phyloP scores from a whole-genome alignment of 2,329 filamentous ascomycete species.

The Cladorrhinum sp. region DNA sequence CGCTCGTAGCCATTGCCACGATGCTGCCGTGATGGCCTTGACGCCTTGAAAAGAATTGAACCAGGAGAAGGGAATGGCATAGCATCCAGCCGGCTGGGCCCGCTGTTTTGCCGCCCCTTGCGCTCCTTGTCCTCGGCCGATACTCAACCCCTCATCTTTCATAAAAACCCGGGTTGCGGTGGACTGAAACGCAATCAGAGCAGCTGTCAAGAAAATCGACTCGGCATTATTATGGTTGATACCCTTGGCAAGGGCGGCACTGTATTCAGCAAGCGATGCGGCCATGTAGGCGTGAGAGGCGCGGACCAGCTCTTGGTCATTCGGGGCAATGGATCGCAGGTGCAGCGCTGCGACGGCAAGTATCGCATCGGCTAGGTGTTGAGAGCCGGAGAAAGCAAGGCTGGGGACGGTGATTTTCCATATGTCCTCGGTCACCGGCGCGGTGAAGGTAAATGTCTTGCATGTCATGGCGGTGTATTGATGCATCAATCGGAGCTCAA shows the following conservation, averaged over 20 bases:
- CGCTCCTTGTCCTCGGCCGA: slow-evolving; percentile 31
- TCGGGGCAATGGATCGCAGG: slow-evolving; percentile 52
- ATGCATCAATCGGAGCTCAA: slow-evolving; percentile 63
- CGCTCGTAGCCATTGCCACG: slow-evolving; percentile 61
- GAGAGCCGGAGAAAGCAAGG: slow-evolving; percentile 57
- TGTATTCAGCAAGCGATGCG: slow-evolving; percentile 60
- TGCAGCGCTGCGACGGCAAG: slow-evolving; percentile 63
- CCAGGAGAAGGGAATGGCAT: slow-evolving; percentile 60
- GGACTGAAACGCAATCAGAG: slow-evolving; percentile 65
- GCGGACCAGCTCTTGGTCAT: slow-evolving; percentile 58
- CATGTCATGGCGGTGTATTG: slow-evolving; percentile 61
- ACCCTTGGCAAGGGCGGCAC: slow-evolving; percentile 52
- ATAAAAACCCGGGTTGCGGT: slow-evolving; percentile 61
- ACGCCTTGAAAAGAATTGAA: slow-evolving; percentile 67
- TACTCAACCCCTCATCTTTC: slow-evolving; percentile 46
- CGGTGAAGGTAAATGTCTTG: slow-evolving; percentile 56
- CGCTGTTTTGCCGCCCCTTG: slow-evolving; percentile 17
- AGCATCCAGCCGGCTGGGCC: slow-evolving; percentile 36
- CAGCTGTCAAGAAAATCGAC: slow-evolving; percentile 59
- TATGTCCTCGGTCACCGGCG: slow-evolving; percentile 50
- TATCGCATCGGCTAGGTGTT: slow-evolving; percentile 61
- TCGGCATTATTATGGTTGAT: slow-evolving; percentile 60
- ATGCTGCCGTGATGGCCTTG: slow-evolving; percentile 61
- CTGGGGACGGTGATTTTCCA: slow-evolving; percentile 60
- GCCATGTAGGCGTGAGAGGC: slow-evolving; percentile 65